Conservation (phyloP, 2,329 filamentous ascomycete genomes). For the Lasiodiplodia theobromae region DNA sequence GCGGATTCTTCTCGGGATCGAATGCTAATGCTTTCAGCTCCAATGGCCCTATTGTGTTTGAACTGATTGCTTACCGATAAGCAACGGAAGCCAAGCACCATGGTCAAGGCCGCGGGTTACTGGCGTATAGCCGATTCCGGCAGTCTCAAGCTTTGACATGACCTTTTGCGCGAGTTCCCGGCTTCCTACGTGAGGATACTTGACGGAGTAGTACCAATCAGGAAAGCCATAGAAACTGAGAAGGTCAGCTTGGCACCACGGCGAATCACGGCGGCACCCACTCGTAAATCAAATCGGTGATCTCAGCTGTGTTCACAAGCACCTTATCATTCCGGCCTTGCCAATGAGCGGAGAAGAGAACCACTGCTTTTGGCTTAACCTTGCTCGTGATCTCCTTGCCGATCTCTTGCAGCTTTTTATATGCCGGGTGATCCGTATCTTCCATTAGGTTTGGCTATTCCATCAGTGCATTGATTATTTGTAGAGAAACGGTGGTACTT, state of each 20-base stretch:
- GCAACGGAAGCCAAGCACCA: slow-evolving; percentile 76
- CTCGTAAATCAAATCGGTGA: slow-evolving; percentile 74
- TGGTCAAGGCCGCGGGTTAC: slow-evolving; percentile 74
- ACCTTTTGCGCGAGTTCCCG: slow-evolving; percentile 65
- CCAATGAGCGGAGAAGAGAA: slow-evolving; percentile 83
- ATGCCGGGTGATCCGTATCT: slow-evolving; percentile 72
- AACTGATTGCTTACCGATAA: slow-evolving; percentile 50
- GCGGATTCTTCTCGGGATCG: slow-evolving; percentile 46
- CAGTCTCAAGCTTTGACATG: slow-evolving; percentile 59
- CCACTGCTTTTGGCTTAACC: slow-evolving; percentile 74
- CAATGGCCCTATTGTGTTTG: neutral
- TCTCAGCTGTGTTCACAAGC: slow-evolving; percentile 70
- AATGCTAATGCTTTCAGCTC: slow-evolving; percentile 40
- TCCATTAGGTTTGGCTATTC: slow-evolving; percentile 68
- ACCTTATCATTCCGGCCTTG: slow-evolving; percentile 65
- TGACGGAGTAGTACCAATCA: slow-evolving; percentile 68
- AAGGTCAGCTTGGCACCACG: neutral
- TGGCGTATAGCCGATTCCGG: slow-evolving; percentile 67
- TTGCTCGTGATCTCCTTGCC: slow-evolving; percentile 74
- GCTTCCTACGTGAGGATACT: slow-evolving; percentile 68
- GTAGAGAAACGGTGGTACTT: neutral
- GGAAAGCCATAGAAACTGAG: slow-evolving; percentile 70
- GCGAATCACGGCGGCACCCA: neutral
- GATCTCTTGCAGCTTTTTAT: slow-evolving; percentile 67
- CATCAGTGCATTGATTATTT: neutral